Evolutionary conservation across 2,329 filamentous ascomycete species (phyloP), one percentile per base, ranked within the genome.

Genomic region (Pyrenochaeta sp.): DNA sequence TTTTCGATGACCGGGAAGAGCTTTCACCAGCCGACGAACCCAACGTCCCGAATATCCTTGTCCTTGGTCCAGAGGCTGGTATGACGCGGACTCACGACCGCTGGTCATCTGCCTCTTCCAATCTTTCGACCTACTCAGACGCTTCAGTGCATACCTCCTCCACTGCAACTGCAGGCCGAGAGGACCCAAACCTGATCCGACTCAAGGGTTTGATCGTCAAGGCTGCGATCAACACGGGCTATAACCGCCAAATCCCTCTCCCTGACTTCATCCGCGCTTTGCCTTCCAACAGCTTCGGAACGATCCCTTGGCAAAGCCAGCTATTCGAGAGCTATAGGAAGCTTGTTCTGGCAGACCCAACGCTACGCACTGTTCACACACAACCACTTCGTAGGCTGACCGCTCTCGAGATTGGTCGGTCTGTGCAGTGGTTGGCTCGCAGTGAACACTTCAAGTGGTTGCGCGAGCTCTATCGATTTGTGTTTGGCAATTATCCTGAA

Each of bases 221-320:
- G 73, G 92, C 93, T 0, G 93, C 93, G 25, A 89, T 94, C 80
- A 93, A 94, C 72, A 86, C 90, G 2, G 93, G 93, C 10, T 97
- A 90, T 78, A 85, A 86, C 58, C 89, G 91, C 8, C 80, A 82
- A 12, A 79, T 81, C 12, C 85, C 85, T 0, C 80, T 97, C 2
- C 89, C 92, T 28, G 83, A 85, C 1, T 97, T 95, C 71, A 88
- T 94, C 48, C 90, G 93, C 69, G 83, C 85, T 10, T 82, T 97
- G 4, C 90, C 91, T 0, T 83, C 87, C 0, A 91, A 90, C 19
- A 89, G 91, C 0, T 97, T 97, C 71, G 93, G 93, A 12, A 85
- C 87, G 1, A 78, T 89, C 0, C 82, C 89, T 0, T 88, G 86
- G 77, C 91, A 97, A 67, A 83, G 86, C 4, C 84, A 87, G 4